Evolutionary conservation across 148 eudicot genomes (phyloP).

Genomic region (Fagopyrum esculentum): DNA sequence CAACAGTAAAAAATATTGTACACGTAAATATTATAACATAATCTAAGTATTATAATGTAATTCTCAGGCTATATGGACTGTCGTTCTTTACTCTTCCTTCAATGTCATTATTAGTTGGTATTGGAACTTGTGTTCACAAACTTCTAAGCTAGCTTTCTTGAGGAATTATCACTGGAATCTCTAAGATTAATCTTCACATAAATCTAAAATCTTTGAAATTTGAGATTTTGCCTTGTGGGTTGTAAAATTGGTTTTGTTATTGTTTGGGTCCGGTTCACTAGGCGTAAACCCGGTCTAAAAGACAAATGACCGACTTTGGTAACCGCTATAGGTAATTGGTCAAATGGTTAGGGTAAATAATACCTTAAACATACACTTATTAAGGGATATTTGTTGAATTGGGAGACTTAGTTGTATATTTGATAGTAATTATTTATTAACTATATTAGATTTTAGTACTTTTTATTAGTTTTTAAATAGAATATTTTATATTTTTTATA

Average conservation of each 20-base stretch:
- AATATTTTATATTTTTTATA: no score
- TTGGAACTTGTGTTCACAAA: constrained; percentile 3
- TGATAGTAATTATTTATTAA: no score
- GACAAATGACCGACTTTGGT: not conserved
- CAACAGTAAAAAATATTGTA: no score
- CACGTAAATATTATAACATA: no score
- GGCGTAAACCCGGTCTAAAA: not conserved
- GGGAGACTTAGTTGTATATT: no score
- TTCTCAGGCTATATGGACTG: not conserved
- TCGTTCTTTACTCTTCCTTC: not conserved
- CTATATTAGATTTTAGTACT: no score
- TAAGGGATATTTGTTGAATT: no score
- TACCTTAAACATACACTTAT: no score
- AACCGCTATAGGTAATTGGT: not conserved
- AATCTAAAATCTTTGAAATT: not conserved
- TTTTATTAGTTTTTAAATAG: no score
- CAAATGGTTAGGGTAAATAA: not conserved
- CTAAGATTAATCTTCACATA: constrained; percentile 3
- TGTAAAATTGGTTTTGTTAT: not conserved
- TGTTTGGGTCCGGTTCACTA: not conserved
- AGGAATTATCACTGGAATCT: not conserved
- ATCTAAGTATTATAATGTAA: not conserved
- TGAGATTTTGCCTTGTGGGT: not conserved
- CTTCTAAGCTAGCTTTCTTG: not conserved
- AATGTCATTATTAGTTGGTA: constrained; percentile 7